Evolutionary conservation across 208 protist species (phyloP), one percentile per base, ranked within the genome.

Genomic region (Phytomonas francai): DNA sequence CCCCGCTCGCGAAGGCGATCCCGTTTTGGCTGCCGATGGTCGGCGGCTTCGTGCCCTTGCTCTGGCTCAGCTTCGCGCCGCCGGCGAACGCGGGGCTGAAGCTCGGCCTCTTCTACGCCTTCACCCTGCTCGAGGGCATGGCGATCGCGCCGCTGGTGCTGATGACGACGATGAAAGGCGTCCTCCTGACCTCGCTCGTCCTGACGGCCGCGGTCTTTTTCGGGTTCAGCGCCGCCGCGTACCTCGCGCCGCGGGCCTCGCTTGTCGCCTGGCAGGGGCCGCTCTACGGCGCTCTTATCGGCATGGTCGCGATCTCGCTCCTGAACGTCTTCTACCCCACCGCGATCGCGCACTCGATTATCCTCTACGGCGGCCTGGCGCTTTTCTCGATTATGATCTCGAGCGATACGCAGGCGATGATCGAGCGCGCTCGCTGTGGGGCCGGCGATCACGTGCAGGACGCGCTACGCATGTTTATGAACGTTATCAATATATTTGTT

Each of bases 401-500:
- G 11, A 79, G 78, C 14, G 90, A 96, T 66, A 96, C 90, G 32
- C 87, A 93, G 76, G 84, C 86, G 9, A 93, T 96, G 90, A 93
- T 96, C 74, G 90, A 96, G 70, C 85, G 88, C 14, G 90, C 90
- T 0, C 77, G 87, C 29, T 92, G 85, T 70, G 90, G 90, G 2
- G 84, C 80, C 16, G 84, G 84, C 27, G 90, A 96, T 61, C 78
- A 89, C 65, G 88, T 96, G 58, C 79, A 89, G 65, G 90, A 96
- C 60, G 86, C 88, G 2, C 36, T 94, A 59, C 78, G 88, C 56
- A 87, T 92, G 80, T 91, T 96, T 70, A 63, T 96, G 22, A 93
- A 93, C 68, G 77, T 94, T 42, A 71, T 96, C 33, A 93, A 96
- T 73, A 96, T 96, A 32, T 96, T 96, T 64, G 77, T 92, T 25